These are phyloP conservation scores for Citrus trifoliata DNA, from an alignment of 345 rosid species.

Conservation along the genomic window DNA sequence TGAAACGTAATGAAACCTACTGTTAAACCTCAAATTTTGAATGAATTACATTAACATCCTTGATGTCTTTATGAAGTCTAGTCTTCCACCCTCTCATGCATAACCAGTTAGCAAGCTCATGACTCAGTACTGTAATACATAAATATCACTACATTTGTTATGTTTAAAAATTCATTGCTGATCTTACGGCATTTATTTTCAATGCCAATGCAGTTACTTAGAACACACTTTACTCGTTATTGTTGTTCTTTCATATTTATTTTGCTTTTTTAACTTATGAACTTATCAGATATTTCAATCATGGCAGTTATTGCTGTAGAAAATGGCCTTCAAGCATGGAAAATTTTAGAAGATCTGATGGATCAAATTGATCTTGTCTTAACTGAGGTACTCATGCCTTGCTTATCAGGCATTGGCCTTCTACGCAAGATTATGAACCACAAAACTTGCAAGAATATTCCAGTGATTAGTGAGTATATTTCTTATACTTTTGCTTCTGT, in stretches of 20 bases:
- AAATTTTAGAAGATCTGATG: constrained; percentile 40
- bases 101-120: neutral
- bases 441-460: constrained; percentile 50
- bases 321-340: constrained; percentile 69
- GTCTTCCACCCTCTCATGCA: neutral
- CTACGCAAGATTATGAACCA: constrained; percentile 57
- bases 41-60: neutral
- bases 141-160: neutral
- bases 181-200: neutral
- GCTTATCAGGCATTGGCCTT: constrained; percentile 55
- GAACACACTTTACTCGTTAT: too few relatives aligned
- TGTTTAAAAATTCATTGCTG: neutral
- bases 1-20: neutral
- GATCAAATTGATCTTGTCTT: constrained; percentile 54
- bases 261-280: neutral
- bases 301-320: constrained; percentile 45
- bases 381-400: constrained; percentile 58
- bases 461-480: constrained; percentile 51
- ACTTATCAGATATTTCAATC: neutral
- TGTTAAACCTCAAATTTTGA: neutral
- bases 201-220: neutral
- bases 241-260: too few relatives aligned
- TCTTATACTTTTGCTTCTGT: neutral
- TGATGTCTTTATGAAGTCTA: neutral
- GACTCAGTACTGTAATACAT: neutral